A percentile compares a stretch with the other conserved stretches of the same genome.
These are phyloP conservation scores for Fusarium virguliforme DNA, from an alignment of 2,329 filamentous ascomycete species.

Conservation along the genomic window DNA sequence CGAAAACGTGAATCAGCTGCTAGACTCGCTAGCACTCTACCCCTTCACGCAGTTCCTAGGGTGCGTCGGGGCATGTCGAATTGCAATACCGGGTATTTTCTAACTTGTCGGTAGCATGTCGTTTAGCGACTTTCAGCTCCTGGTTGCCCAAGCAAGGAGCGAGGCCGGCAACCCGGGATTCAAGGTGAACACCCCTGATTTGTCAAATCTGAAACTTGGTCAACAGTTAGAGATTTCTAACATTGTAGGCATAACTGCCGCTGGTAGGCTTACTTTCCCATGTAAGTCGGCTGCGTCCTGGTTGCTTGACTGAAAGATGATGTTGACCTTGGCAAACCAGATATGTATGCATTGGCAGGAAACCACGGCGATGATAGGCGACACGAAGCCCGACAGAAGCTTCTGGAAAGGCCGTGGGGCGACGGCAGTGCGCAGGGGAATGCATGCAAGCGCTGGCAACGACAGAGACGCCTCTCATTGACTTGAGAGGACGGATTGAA, in stretches of 20 bases:
- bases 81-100: constrained; percentile 14
- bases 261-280: constrained; percentile 72
- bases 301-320: not conserved
- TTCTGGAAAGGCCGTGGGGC: constrained; percentile 2
- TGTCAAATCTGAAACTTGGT: constrained; percentile 7
- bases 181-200: constrained; percentile 63
- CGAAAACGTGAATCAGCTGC: constrained; percentile 68
- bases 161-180: constrained; percentile 69
- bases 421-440: not conserved
- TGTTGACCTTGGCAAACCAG: constrained; percentile 55
- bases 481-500: constrained; percentile 1
- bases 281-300: constrained; percentile 62
- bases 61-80: constrained; percentile 55
- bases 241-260: not conserved
- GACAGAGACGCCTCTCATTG: not conserved
- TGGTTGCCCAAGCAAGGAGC: constrained; percentile 69
- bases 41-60: constrained; percentile 68
- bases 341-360: constrained; percentile 76
- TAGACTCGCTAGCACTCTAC: constrained; percentile 71
- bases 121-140: constrained; percentile 69
- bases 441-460: constrained; percentile 1
- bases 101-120: constrained; percentile 64
- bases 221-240: constrained; percentile 21
- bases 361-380: constrained; percentile 58
- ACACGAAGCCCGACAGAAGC: not conserved